Base-by-base conservation (phyloP, 116 monocot species). In the Iris pallida region DNA sequence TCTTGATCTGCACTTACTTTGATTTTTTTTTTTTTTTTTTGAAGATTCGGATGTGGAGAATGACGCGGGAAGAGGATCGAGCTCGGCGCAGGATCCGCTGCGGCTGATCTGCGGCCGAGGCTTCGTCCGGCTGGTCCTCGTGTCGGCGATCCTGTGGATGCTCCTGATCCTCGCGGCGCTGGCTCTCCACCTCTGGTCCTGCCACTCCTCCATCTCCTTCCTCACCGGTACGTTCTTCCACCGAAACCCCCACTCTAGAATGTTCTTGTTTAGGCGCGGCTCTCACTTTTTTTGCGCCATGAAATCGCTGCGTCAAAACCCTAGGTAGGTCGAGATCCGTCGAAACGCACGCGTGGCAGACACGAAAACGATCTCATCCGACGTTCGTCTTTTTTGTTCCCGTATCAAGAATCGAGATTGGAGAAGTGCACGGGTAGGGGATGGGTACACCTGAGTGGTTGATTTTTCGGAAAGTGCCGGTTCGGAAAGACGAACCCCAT, bases 141-240 rank as follows among this genome's bases (percentile, higher is more conserved):
- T 90, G 51, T 88, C 81, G 6, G 83, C 69, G 59, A 76, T 94
- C 19, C 53, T 75, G 6, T 94, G 90, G 88, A 77, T 83, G 76
- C 53, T 90, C 75, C 82, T 94, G 53, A 83, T 87, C 18, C 63
- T 87, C 19, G 45, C 71, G 14, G 79, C 77, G 2, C 45, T 90
- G 73, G 47, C 80, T 51, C 87, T 90, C 49, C 87, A 87, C 20
- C 53, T 87, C 8, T 81, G 84, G 90, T 78, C 87, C 8, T 93
- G 93, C 68, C 81, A 64, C 49, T 87, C 93, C 48, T 73, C 80
- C 14, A 72, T 89, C 45, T n/a, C 51, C 41, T 82, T 82, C 55
- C 46, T 84, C 41, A 81, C 87, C 68, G 84, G 93, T 92, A 70
- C 6, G n/a, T 65, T n/a, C n/a, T n/a, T n/a, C n/a, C n/a, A n/a